Conservation (phyloP, 1,139 yeast species). For the Sugiyamaella novakii region DNA sequence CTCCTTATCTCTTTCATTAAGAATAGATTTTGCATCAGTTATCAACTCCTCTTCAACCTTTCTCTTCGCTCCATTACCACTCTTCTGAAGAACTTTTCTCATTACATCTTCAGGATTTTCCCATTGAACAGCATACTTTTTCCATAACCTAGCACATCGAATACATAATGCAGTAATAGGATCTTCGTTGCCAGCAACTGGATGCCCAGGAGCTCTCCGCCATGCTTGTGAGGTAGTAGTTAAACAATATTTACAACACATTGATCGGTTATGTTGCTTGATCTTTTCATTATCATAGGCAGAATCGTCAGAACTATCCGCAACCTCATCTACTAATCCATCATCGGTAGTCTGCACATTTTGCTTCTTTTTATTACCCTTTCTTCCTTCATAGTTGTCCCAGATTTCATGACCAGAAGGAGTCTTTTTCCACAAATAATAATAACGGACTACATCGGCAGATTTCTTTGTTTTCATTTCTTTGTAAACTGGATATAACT, state of each 20-base stretch:
- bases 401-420: conserved; percentile 71
- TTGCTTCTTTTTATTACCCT: conserved; percentile 52
- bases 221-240: conserved; percentile 60
- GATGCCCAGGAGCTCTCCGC: conserved; percentile 70
- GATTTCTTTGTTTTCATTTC: conserved; percentile 69
- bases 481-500: conserved; percentile 69
- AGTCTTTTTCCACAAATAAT: conserved; percentile 91
- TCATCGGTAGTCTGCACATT: conserved; percentile 38
- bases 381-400: conserved; percentile 80
- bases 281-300: conserved; percentile 61
- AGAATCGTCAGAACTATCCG: conserved; percentile 72
- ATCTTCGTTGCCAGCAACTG: conserved; percentile 44
- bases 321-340: conserved; percentile 52
- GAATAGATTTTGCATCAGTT: conserved; percentile 62
- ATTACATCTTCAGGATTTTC: conserved; percentile 72
- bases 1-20: conserved; percentile 50
- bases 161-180: conserved; percentile 65
- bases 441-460: conserved; percentile 79
- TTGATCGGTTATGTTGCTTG: conserved; percentile 41
- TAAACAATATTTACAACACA: conserved; percentile 67
- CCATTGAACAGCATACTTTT: conserved; percentile 90
- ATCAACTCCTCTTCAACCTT: conserved; percentile 72
- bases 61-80: conserved; percentile 57
- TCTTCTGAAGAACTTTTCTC: conserved; percentile 50
- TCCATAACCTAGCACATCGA: conserved; percentile 89